Conservation (phyloP, 2,329 filamentous ascomycete genomes). For the Fusarium sp. region DNA sequence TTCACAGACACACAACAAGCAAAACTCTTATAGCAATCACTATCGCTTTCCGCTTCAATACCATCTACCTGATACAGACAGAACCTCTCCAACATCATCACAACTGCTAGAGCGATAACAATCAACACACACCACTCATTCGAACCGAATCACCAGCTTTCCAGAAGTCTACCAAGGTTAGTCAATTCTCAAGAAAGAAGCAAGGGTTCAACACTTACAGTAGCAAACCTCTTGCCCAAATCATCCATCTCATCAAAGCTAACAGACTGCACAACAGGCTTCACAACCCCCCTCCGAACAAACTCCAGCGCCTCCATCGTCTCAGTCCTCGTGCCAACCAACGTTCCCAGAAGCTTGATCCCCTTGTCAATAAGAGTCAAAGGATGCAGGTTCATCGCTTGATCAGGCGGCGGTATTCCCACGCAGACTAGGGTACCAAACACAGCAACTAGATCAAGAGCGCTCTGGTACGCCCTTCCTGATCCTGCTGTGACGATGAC, state of each 20-base stretch:
- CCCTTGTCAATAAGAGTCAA: conserved; percentile 51
- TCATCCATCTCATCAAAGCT: conserved; percentile 3
- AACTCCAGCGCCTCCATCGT: conserved; percentile 56
- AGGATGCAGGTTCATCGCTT: conserved; percentile 49
- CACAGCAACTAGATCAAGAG: conserved; percentile 40
- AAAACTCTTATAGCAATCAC: neutral
- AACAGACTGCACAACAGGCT: conserved; percentile 5
- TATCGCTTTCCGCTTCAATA: neutral
- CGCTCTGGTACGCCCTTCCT: conserved; percentile 49
- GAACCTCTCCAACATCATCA: accelerated
- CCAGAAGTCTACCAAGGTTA: conserved; percentile 5
- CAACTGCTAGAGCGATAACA: neutral
- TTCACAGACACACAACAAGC: neutral
- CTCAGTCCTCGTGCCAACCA: conserved; percentile 53
- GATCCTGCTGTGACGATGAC: conserved; percentile 50
- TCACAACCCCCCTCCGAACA: conserved; percentile 42
- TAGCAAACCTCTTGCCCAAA: neutral
- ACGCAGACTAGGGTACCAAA: conserved; percentile 56
- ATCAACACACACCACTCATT: neutral
- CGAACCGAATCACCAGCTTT: conserved; percentile 21
- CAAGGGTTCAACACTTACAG: neutral
- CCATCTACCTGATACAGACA: neutral
- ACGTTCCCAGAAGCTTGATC: conserved; percentile 49
- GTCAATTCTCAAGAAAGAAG: too few relatives aligned
- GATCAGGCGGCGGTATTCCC: conserved; percentile 48